A percentile compares a stretch with the other conserved stretches of the same genome.
phyloP scores from a whole-genome alignment of 331 rosid species.

The Arachis monticola region DNA sequence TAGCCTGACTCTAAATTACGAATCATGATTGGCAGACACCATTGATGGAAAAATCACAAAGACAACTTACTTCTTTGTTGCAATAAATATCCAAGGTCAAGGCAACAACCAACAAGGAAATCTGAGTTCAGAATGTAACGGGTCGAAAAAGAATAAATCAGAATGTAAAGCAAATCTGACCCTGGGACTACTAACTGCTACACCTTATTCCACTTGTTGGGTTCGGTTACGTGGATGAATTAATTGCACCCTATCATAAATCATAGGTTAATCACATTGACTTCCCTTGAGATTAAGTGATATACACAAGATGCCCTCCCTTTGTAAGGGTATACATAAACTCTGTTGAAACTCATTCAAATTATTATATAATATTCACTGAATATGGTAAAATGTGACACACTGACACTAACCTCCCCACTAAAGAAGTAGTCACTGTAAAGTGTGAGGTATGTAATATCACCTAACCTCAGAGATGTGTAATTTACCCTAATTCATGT shows the following conservation, averaged over 20 bases:
- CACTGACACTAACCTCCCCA: too few relatives aligned
- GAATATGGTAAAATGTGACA: too few relatives aligned
- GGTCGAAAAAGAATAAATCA: neutral
- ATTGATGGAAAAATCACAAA: slow-evolving; percentile 7
- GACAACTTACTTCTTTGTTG: neutral
- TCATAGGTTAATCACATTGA: neutral
- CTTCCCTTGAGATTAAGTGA: too few relatives aligned
- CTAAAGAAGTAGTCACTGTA: too few relatives aligned
- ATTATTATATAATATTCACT: too few relatives aligned
- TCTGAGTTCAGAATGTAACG: slow-evolving; percentile 3
- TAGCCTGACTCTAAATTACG: neutral
- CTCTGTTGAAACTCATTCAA: too few relatives aligned
- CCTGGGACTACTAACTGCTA: neutral
- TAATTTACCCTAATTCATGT: too few relatives aligned
- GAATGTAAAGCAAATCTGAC: neutral
- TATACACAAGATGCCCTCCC: too few relatives aligned
- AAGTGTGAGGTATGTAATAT: too few relatives aligned
- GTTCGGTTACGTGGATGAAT: neutral
- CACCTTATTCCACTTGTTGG: neutral
- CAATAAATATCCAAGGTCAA: slow-evolving; percentile 12
- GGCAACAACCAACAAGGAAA: slow-evolving; percentile 27
- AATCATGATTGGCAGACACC: slow-evolving; percentile 10
- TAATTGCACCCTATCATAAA: neutral
- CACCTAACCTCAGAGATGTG: too few relatives aligned
- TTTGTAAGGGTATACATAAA: too few relatives aligned